Evolutionary conservation across 805 yeast species (phyloP), one percentile per base, ranked within the genome.

Genomic region (Kregervanrija fluxuum): DNA sequence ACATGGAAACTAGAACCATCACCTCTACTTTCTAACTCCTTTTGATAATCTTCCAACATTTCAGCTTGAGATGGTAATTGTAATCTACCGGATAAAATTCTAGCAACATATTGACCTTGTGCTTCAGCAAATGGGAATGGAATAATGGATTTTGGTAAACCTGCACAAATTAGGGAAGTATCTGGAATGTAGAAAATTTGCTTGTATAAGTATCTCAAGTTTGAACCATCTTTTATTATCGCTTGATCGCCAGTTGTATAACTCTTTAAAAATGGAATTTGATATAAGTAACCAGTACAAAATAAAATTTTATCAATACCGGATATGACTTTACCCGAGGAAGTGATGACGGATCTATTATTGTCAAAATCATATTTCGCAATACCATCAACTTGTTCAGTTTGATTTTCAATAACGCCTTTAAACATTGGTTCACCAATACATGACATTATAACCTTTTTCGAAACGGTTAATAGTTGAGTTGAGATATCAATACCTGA

Each of bases 251-350:
- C 62, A 11, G 47, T 52, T 8, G 42, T 17, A 43, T 64, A 64
- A 31, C 50, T 50, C 37, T 74, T 69, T 41, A 86, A 60, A 52
- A 76, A 83, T 15, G 95, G 93, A 45, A 76, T 68, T 33, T 77
- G 73, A 54, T 79, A 79, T 38, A 77, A 66, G 60, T 84, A 86
- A 1, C 95, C 95, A 0, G 95, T 85, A 41, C 86, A 84, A 58
- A 80, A 83, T 9, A 85, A 65, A 9, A 86, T 65, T 16, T 57
- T 55, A 49, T 85, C 90, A 35, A 84, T 73, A 33, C 67, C 68
- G 1, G 53, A 52, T 2, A 80, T 46, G 10, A 53, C 59, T 3
- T 60, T 51, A 2, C 83, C 88, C 49, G 77, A 78, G 4, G 52
- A 66, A 46, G 81, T 75, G 11, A 60, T 54, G 2, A 80, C 71